phyloP scores from a whole-genome alignment of 345 rosid genomes.

The Leavenworthia alabamica region DNA sequence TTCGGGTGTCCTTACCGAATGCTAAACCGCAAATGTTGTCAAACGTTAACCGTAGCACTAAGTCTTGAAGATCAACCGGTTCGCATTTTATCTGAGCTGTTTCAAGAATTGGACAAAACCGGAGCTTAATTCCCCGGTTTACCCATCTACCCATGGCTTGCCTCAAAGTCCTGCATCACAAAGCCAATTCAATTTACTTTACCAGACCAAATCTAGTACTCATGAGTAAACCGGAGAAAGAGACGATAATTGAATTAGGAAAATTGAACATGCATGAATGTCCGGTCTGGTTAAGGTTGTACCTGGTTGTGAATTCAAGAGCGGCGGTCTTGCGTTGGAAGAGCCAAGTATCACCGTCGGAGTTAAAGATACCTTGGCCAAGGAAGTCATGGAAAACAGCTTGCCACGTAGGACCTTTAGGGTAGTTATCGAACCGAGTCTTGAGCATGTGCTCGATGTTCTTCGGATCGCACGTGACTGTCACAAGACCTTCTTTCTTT shows the following conservation, averaged over 20 bases:
- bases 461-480: constrained; percentile 90
- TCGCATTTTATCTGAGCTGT: constrained; percentile 48
- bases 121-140: constrained; percentile 59
- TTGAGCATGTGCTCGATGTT: constrained; percentile 83
- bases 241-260: background rate
- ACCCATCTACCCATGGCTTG: constrained; percentile 99
- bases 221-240: background rate
- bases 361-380: constrained; percentile 86
- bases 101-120: constrained; percentile 70
- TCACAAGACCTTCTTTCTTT: constrained; percentile 82
- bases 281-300: background rate
- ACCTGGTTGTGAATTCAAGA: constrained; percentile 91
- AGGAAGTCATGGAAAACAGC: constrained; percentile 90
- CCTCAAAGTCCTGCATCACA: constrained; percentile 57
- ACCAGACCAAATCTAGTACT: background rate
- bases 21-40: too few species aligned
- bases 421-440: constrained; percentile 83
- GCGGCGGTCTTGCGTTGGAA: constrained; percentile 95
- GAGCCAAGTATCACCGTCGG: constrained; percentile 89
- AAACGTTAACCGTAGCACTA: too few species aligned
- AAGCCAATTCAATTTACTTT: constrained; percentile 8
- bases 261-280: constrained; percentile 7
- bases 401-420: constrained; percentile 97
- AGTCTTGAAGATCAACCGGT: too few species aligned
- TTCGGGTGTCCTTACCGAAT: too few species aligned